These are phyloP conservation scores for Cladochytrium replicatum DNA, from an alignment of 192 early-diverging fungal genomes.

Conservation along the genomic window DNA sequence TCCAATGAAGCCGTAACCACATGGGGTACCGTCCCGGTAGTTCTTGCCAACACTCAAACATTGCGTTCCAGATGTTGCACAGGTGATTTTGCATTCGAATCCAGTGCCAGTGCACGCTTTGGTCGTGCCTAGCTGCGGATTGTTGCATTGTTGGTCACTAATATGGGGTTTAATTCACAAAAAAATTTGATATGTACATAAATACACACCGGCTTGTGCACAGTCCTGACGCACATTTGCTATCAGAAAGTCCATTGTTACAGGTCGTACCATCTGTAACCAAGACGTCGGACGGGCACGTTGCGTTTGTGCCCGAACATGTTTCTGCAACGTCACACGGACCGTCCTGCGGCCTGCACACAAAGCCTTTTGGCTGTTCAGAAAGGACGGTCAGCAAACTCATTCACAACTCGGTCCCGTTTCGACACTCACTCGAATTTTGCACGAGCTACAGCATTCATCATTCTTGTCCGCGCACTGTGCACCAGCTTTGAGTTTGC, in stretches of 20 bases:
- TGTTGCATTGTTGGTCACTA: no score
- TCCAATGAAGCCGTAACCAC: no score
- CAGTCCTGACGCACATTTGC: constrained; percentile 30
- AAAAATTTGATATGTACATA: no score
- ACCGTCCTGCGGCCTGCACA: constrained; percentile 65
- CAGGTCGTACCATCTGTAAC: constrained; percentile 60
- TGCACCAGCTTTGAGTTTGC: constrained; percentile 65
- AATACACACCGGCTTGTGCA: constrained; percentile 25
- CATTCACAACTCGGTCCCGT: not conserved
- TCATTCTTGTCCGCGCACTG: constrained; percentile 77
- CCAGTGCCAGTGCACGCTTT: no score
- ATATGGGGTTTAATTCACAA: no score
- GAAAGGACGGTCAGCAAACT: constrained; percentile 2
- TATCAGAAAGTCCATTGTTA: not conserved
- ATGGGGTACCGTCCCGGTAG: no score
- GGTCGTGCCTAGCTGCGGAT: no score
- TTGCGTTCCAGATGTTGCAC: no score
- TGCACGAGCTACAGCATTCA: constrained; percentile 58
- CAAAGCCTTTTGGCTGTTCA: constrained; percentile 34
- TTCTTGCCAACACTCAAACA: no score
- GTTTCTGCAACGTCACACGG: constrained; percentile 69
- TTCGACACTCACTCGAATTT: not conserved
- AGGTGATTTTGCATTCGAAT: no score
- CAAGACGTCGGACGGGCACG: constrained; percentile 62
- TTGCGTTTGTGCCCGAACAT: constrained; percentile 60